Evolutionary conservation across 176 grass and related monocot species (phyloP), one percentile per base, ranked within the genome.

Genomic region (Cocos nucifera): DNA sequence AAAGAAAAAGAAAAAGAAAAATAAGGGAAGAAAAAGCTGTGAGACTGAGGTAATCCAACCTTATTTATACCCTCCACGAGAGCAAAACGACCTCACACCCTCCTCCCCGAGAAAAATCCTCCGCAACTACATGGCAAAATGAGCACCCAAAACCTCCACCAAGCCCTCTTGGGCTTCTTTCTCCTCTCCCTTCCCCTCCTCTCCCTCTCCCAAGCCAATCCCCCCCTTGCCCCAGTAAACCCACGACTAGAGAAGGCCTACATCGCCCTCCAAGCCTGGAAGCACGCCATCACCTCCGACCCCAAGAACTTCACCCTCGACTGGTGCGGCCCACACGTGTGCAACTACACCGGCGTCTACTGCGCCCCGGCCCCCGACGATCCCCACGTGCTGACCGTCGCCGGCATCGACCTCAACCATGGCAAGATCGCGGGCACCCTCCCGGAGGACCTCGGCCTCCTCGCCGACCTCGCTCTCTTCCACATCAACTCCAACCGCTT

Each of bases 151-250:
- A 44, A 14, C 10, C 19, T 22, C 25, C 74, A 22, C 61, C 28
- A n/a, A 49, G 58, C 49, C 51, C 7, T 54, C 55, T 0, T 51
- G 51, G n/a, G 29, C 32, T 69, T 95, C 6, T 62, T 80, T 24
- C 63, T 76, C 23, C 58, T 85, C 28, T 81, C 29, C 19, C 30
- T 79, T 15, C 53, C 77, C 4, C 6, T 53, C 19, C 21, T 82
- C 27, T 72, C 63, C 52, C 62, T 65, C 18, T 69, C 57, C 24
- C 63, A 67, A 69, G 66, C 86, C 75, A 66, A 79, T 61, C 14
- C 44, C 14, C 5, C 44, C 54, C 14, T 23, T 2, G 10, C 61
- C 3, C 39, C 35, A 22, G 0, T 22, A 3, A 63, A 63, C 12
- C 35, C 19, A 0, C 22, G 32, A 19, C 39, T 63, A 7, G 61